A percentile compares a stretch with the other conserved stretches of the same genome.
Conservation (phyloP, 2,329 filamentous ascomycete genomes). For the Pseudogymnoascus pannorum region DNA sequence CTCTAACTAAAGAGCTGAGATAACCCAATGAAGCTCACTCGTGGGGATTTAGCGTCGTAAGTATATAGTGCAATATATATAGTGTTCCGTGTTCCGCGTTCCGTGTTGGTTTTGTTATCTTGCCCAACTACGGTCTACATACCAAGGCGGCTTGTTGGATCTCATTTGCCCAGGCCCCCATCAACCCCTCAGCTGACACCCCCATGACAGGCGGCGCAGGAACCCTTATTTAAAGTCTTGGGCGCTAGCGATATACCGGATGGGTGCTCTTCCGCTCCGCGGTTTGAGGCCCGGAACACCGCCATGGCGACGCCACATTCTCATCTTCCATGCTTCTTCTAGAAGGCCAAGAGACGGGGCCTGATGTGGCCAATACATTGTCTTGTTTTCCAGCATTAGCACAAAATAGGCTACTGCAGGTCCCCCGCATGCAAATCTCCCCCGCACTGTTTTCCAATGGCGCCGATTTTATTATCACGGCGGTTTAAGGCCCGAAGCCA, state of each 20-base stretch:
- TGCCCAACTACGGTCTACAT: neutral
- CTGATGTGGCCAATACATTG: neutral
- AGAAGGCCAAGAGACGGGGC: conserved; percentile 5
- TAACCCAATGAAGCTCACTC: neutral
- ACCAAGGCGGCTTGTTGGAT: conserved; percentile 4
- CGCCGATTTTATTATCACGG: conserved; percentile 3
- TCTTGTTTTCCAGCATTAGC: neutral
- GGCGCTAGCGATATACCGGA: neutral
- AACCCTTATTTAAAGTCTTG: conserved; percentile 4
- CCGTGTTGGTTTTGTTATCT: conserved; percentile 2
- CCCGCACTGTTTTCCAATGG: conserved; percentile 1
- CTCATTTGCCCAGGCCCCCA: neutral
- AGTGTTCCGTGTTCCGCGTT: too few species aligned
- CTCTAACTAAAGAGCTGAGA: neutral
- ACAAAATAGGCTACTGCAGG: conserved; percentile 8
- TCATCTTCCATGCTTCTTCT: conserved; percentile 1
- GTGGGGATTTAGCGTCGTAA: neutral
- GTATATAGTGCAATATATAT: conserved; percentile 1
- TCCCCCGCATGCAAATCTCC: conserved; percentile 5
- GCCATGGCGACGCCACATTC: neutral
- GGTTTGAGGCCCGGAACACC: conserved; percentile 1
- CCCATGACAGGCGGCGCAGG: neutral
- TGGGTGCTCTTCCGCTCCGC: neutral
- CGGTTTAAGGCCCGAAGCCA: conserved; percentile 9
- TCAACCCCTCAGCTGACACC: neutral